Base-by-base conservation (phyloP, 352 stramenopile species). In the Globisporangium radiosum region DNA sequence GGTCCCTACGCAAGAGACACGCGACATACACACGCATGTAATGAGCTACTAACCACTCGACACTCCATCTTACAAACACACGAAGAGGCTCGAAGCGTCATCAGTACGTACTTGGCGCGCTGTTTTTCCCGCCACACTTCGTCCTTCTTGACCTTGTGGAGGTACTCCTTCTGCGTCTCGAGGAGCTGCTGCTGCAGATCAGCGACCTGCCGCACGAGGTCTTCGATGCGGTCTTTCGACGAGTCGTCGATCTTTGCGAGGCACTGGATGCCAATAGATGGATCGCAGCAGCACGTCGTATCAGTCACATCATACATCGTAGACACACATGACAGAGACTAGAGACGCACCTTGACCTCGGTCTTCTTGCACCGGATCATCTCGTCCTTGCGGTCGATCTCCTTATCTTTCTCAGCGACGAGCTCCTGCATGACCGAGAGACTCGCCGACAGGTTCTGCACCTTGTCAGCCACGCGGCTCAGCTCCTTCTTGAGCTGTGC, bases 71-170 rank as follows among this genome's bases (percentile, higher is more conserved):
- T 25, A 25, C 25, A 3, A 2, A 25, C 25, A 25, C 25, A 25
- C 25, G 2, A 25, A 25, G 25, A 25, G 25, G 25, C 25, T 25
- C 25, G 25, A 25, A 25, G 25, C 25, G 2, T 2, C 25, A 25
- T 25, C 1, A 25, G 25, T 25, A 53, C 69, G 48, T 62, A 76
- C 66, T 73, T 78, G 56, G 74, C 55, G 9, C 78, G 76, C 60
- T 87, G 76, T 66, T 88, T 90, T 54, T 90, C 81, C 39, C 81
- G 70, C 38, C 61, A 76, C 13, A 79, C 54, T 51, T 89, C 81
- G 56, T 90, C 80, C 45, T 81, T 86, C 65, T 92, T 89, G 55
- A 89, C 75, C 64, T 90, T 91, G 50, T 81, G 75, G 13, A 92
- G 68, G 55, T 89, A 90, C 38, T 92, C 83, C 56, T 85, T 88